Evolutionary conservation across 2,329 filamentous ascomycete genomes (phyloP), one percentile per base, ranked within the genome.

Genomic region (Ilyonectria sp.): DNA sequence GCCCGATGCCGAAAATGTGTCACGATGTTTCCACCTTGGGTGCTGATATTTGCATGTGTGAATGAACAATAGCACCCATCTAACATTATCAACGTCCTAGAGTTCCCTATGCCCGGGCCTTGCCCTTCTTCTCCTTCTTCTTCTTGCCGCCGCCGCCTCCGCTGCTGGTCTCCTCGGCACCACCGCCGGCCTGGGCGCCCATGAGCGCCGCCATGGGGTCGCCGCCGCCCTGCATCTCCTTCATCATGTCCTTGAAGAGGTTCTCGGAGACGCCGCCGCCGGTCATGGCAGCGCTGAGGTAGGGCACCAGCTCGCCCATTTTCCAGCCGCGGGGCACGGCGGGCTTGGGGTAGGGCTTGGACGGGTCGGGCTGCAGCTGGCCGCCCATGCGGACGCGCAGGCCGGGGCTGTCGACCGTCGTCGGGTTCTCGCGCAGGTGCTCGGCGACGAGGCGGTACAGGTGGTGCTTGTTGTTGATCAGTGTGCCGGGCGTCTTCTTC

Each of bases 201-300:
- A 83, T 83, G 63, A 83, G 69, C 43, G 82, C 83, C 8, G 79
- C 76, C 83, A 85, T 84, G 8, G 81, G 82, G 46, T 86, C 84
- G 0, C 82, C 85, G 2, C 81, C 82, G 3, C 81, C 80, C 76
- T 86, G 85, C 94, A 98, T 97, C 84, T 97, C 94, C 77, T 91
- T 92, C 95, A 98, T 97, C 87, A 98, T 97, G 74, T 98, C 95
- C 85, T 96, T 94, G 77, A 98, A 91, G 69, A 98, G 90, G 78
- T 98, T 97, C 81, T 99, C 96, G 69, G 91, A 95, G 11, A 98
- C 94, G 40, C 96, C 96, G 11, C 96, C 96, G 9, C 96, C 96
- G 60, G 93, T 96, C 82, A 98, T 88, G 19, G 94, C 96, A 1
- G 95, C 91, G 69, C 93, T 97, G 77, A 97, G 92, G 71, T 97